These are phyloP conservation scores for Tuber umbilicatum DNA, from an alignment of 495 filamentous ascomycete species.

Conservation along the genomic window DNA sequence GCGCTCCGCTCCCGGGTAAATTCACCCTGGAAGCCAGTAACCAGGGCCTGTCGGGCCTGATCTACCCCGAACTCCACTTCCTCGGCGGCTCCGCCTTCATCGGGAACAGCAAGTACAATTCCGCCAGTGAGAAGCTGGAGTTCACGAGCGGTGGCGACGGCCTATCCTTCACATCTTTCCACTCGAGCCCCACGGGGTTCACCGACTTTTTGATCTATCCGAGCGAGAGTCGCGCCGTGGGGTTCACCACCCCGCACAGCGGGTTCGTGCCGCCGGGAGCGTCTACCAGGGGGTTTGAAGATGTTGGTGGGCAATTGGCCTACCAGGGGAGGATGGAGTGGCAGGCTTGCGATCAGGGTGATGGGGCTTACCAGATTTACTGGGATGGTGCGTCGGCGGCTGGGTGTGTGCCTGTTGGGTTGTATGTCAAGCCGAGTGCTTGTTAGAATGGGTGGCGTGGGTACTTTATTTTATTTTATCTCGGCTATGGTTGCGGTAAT, in stretches of 20 bases:
- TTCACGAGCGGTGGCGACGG: conserved; percentile 1
- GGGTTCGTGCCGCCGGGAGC: conserved; percentile 14
- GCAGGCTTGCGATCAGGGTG: background rate
- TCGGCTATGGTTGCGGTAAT: background rate
- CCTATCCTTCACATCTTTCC: conserved; percentile 27
- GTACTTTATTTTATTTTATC: background rate
- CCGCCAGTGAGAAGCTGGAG: conserved; percentile 14
- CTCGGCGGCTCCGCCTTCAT: conserved; percentile 20
- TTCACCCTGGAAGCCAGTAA: conserved; percentile 7
- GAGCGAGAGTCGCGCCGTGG: conserved; percentile 23
- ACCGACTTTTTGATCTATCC: conserved; percentile 25
- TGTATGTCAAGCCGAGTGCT: conserved; percentile 9
- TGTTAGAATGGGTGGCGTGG: background rate
- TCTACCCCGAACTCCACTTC: background rate
- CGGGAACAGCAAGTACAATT: conserved; percentile 25
- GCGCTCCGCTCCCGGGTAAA: conserved; percentile 9
- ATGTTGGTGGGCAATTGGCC: background rate
- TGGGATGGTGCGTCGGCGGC: conserved; percentile 25
- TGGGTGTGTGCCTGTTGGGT: conserved; percentile 12
- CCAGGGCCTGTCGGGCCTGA: conserved; percentile 9
- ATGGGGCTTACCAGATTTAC: conserved; percentile 24
- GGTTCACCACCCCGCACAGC: conserved; percentile 33
- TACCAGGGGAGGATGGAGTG: background rate
- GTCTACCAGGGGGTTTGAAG: conserved; percentile 10
- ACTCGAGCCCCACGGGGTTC: conserved; percentile 23